Base-by-base conservation (phyloP, 2,329 filamentous ascomycete genomes). In the Trichoderma polysporum region DNA sequence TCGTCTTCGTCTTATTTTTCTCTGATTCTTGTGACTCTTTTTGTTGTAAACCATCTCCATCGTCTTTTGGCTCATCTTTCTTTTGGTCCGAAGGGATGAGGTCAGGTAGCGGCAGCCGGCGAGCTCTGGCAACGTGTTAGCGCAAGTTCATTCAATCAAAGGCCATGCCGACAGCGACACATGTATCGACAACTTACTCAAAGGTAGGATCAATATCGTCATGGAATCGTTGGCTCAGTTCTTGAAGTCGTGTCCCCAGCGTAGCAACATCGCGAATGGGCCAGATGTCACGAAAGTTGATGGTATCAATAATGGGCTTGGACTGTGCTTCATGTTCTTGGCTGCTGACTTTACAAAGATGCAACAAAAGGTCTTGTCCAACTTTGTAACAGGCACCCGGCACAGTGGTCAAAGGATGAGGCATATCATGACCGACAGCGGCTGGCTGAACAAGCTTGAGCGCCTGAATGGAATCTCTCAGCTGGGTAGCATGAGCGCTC, bases 341-440 rank as follows among this genome's bases (percentile, higher is more conserved):
- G 49, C 57, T 7, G 5, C 15, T 54, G 15, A 68, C 37, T 17
- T 68, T 70, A 49, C 66, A 64, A 41, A 75, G 47, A 49, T 74
- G 73, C 7, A 75, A 41, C 1, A 69, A 25, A 8, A 76, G 53
- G 17, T 74, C 75, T 31, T 69, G 64, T n/a, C 69, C 72, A 22
- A 76, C 70, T 58, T 73, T 74, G 69, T 68, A 53, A 35, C 71
- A 75, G 25, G 70, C 67, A 9, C 22, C n/a, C 10, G 63, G 22
- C 4, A 71, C 39, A 41, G n/a, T 35, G 2, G 1, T 29, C 19
- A 63, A 27, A 12, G 39, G 56, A 27, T 58, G 41, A 15, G 59
- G 17, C 17, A 17, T 9, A 19, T 68, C 41, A 39, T 25, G 2
- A 22, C 7, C 47, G 22, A 8, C 62, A 7, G 19, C 41, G 25